These are phyloP conservation scores for Trametes hirsuta DNA, from an alignment of 1,284 basidiomycete species.

Conservation along the genomic window DNA sequence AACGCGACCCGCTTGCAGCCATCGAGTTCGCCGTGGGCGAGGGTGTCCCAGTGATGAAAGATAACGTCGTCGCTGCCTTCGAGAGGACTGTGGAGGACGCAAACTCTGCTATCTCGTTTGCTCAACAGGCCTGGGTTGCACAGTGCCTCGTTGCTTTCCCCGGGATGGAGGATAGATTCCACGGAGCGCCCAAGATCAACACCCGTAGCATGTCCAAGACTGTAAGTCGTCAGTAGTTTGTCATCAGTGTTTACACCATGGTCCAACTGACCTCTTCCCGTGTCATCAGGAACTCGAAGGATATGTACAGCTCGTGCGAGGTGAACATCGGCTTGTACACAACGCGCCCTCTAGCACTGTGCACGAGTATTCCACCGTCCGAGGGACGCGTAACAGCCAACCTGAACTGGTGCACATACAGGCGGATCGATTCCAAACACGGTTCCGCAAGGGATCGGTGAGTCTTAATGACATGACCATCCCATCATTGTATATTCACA, in stretches of 20 bases:
- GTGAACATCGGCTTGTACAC: constrained; percentile 51
- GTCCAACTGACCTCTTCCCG: background rate
- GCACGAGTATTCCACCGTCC: constrained; percentile 41
- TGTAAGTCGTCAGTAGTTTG: constrained; percentile 17
- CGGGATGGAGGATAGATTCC: constrained; percentile 31
- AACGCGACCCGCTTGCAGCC: constrained; percentile 45
- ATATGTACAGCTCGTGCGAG: constrained; percentile 51
- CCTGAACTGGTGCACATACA: constrained; percentile 28
- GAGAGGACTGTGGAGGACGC: constrained; percentile 21
- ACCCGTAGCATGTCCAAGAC: constrained; percentile 22
- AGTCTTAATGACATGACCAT: background rate
- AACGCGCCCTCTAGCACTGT: constrained; percentile 46
- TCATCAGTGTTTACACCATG: background rate
- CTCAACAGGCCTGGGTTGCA: constrained; percentile 34
- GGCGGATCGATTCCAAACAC: constrained; percentile 46
- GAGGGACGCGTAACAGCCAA: constrained; percentile 28
- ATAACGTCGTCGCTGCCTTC: constrained; percentile 49
- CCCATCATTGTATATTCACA: background rate
- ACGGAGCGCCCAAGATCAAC: constrained; percentile 26
- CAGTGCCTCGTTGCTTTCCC: constrained; percentile 24
- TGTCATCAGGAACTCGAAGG: constrained; percentile 34
- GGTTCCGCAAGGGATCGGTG: constrained; percentile 35
- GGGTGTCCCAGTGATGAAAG: constrained; percentile 36
- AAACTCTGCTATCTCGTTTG: constrained; percentile 21
- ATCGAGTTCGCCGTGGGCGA: constrained; percentile 49